Conservation (phyloP, 2,329 filamentous ascomycete genomes). For the Talaromyces albobiverticillius region DNA sequence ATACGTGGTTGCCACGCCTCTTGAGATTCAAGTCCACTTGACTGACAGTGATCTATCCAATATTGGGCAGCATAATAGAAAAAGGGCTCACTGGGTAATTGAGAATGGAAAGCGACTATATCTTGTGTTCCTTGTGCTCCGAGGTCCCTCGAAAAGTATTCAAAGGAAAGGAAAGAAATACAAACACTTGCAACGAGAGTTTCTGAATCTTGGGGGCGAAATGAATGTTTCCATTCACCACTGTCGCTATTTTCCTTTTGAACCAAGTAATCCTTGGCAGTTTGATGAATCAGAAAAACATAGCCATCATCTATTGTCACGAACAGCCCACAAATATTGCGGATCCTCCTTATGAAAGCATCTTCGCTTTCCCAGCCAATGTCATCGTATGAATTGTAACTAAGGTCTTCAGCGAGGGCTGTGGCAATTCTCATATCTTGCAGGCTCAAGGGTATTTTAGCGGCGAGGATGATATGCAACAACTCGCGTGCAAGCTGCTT, state of each 20-base stretch:
- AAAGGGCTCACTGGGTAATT: neutral
- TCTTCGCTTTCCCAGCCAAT: neutral
- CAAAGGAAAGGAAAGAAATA: constrained; percentile 5
- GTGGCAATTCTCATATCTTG: constrained; percentile 18
- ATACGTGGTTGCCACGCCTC: neutral
- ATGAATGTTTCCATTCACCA: constrained; percentile 2
- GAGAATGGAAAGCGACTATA: neutral
- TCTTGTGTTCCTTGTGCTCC: neutral
- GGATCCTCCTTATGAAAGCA: neutral
- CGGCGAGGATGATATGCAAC: constrained; percentile 20
- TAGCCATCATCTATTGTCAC: neutral
- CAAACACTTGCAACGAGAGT: neutral
- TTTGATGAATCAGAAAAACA: constrained; percentile 10
- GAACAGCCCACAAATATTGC: constrained; percentile 7
- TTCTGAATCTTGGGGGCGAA: neutral
- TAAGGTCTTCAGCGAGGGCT: constrained; percentile 15
- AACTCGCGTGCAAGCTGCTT: constrained; percentile 8
- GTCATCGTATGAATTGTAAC: constrained; percentile 2
- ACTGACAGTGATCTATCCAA: neutral
- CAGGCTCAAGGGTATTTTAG: constrained; percentile 16
- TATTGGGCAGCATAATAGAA: neutral
- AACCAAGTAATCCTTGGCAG: constrained; percentile 6
- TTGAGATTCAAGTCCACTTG: neutral
- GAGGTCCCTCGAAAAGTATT: neutral
- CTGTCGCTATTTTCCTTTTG: neutral